Base-by-base conservation (phyloP, 441 rosid genomes). In the Populus trichocarpa region DNA sequence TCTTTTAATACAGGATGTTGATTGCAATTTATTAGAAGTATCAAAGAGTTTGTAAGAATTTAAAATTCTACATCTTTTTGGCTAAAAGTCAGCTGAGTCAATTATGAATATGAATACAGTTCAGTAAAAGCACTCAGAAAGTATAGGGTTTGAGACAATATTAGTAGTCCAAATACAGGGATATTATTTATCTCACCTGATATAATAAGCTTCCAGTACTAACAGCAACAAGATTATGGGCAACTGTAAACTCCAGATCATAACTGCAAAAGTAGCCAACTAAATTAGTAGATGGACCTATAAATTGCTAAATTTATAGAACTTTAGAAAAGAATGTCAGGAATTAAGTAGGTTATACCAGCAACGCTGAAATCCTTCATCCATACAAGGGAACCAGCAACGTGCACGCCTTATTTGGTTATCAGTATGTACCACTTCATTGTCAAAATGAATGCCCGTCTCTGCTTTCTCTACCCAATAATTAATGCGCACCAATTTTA, bases 381-480 rank as follows among this genome's bases (percentile, higher is more conserved):
- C 98, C 63, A 93, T 84, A 81, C 98, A 96, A 70, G 98, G 99
- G 81, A 96, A 94, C 99, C 99, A 96, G 80, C 98, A 94, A 40
- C 98, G 89, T 46, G 98, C 97, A 78, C 98, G 97, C 86, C 97
- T 85, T 78, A 96, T 85, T 82, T 96, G 99, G 82, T 91, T 96
- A 84, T 94, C 89, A 42, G 97, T 94, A 79, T 93, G 97, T n/a
- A 96, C 80, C 79, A 93, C 91, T 79, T 88, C 89, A 82, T 80
- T 90, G 66, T 88, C 86, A 82, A 94, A 90, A 78, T 96, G 97
- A 85, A 96, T 90, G 70, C 99, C 99, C 26, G 95, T 82, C 86
- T 91, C 98, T 65, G 83, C 82, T 87, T 90, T 94, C 89, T 96
- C 98, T 35, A 96, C 90, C 97, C 96, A 93, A 84, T 91, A 96